Percentiles rank a stretch among this genome's conserved stretches.
Evolutionary conservation across 2,329 filamentous ascomycete species (phyloP).

Genomic region (Zasmidium citrigriseum): DNA sequence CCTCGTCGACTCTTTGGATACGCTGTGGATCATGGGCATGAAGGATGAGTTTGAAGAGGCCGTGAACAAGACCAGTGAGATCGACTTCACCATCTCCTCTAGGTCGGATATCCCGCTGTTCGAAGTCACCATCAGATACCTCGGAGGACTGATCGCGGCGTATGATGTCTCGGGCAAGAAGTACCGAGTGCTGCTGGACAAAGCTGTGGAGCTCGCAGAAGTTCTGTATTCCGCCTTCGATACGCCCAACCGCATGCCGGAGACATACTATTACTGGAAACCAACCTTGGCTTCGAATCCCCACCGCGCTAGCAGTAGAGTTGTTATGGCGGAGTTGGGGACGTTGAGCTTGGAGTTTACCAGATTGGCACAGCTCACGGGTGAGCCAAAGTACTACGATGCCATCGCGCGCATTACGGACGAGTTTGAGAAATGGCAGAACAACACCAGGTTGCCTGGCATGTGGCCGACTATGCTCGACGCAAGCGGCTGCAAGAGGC

Average conservation of each 20-base stretch:
- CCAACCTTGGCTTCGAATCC: conserved; percentile 64
- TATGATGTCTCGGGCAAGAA: conserved; percentile 75
- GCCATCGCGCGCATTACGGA: conserved; percentile 84
- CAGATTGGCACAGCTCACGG: conserved; percentile 80
- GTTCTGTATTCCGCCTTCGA: conserved; percentile 82
- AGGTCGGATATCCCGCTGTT: conserved; percentile 80
- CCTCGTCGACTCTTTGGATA: conserved; percentile 78
- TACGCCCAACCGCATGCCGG: conserved; percentile 90
- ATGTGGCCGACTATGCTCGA: conserved; percentile 80
- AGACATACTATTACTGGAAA: conserved; percentile 77
- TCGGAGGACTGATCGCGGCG: conserved; percentile 81
- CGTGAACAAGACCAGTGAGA: conserved; percentile 65
- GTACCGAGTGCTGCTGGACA: conserved; percentile 70
- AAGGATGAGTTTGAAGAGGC: conserved; percentile 79
- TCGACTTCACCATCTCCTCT: conserved; percentile 78
- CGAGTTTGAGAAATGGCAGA: conserved; percentile 74
- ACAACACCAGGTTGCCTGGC: conserved; percentile 69
- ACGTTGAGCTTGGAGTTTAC: conserved; percentile 88
- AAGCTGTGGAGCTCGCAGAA: conserved; percentile 77
- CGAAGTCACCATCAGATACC: conserved; percentile 87
- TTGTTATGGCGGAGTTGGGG: conserved; percentile 69
- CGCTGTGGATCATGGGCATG: conserved; percentile 83
- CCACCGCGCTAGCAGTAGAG: conserved; percentile 59
- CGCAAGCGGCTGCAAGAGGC: conserved; percentile 72
- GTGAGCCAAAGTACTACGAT: conserved; percentile 82